A percentile compares a stretch with the other conserved stretches of the same genome.
These are phyloP conservation scores for Suillus fuscotomentosus DNA, from an alignment of 768 basidiomycete genomes.

Conservation along the genomic window DNA sequence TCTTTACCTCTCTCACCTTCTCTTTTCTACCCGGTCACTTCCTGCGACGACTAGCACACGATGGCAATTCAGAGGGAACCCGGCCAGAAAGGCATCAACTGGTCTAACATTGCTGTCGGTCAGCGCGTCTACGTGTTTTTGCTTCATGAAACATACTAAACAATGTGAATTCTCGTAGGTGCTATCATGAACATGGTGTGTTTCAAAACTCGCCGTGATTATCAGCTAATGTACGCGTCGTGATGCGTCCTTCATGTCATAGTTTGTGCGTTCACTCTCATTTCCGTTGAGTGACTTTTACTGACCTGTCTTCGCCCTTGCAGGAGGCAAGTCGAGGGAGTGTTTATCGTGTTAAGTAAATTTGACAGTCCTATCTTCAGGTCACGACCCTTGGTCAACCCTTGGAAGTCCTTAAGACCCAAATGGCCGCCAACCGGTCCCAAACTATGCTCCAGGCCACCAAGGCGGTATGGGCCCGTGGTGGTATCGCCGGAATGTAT, in stretches of 20 bases:
- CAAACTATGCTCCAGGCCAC: conserved; percentile 89
- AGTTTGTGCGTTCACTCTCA: conserved; percentile 45
- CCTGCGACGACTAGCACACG: conserved; percentile 21
- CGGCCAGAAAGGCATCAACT: conserved; percentile 88
- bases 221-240: conserved; percentile 5
- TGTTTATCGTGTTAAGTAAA: not conserved
- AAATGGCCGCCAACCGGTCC: conserved; percentile 96
- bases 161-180: conserved; percentile 45
- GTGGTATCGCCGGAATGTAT: conserved; percentile 88
- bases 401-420: conserved; percentile 96
- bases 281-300: conserved; percentile 1
- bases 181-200: conserved; percentile 98
- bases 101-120: conserved; percentile 97
- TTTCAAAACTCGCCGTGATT: conserved; percentile 33
- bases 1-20: conserved; percentile 6
- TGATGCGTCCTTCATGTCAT: conserved; percentile 5
- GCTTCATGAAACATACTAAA: conserved; percentile 19
- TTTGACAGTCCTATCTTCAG: conserved; percentile 36
- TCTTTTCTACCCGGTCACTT: conserved; percentile 13
- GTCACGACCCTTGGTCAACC: conserved; percentile 99
- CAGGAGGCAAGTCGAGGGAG: conserved; percentile 65
- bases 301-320: conserved; percentile 19
- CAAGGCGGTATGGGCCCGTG: conserved; percentile 86
- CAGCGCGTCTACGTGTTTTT: conserved; percentile 31
- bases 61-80: conserved; percentile 88